phyloP scores from a whole-genome alignment of 352 stramenopile species.

The Globisporangium perplexum region DNA sequence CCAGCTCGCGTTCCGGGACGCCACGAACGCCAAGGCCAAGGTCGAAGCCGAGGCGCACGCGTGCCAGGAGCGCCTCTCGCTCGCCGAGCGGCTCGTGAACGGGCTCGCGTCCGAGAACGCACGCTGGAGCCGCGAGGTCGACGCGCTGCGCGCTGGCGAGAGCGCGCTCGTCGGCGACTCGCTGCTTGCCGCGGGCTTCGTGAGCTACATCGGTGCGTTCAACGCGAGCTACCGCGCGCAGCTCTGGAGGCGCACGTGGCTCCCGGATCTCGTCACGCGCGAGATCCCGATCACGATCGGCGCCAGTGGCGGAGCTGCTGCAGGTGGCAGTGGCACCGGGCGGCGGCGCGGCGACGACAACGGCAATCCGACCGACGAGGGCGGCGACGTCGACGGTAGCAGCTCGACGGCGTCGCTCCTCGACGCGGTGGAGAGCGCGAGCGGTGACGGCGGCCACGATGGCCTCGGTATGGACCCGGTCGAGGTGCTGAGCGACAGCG shows the following conservation, averaged over 20 bases:
- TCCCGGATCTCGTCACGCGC: conserved; percentile 78
- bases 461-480: conserved; percentile 67
- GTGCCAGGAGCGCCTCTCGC: conserved; percentile 81
- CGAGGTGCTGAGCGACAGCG: conserved; percentile 80
- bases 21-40: conserved; percentile 90
- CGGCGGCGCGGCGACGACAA: background rate
- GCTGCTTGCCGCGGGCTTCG: conserved; percentile 84
- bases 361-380: background rate
- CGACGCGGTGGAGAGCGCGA: conserved; percentile 2
- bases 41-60: conserved; percentile 83
- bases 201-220: conserved; percentile 92
- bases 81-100: conserved; percentile 87
- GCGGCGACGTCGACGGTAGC: background rate
- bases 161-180: conserved; percentile 84
- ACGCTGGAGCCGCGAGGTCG: conserved; percentile 86
- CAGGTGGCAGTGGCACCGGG: background rate
- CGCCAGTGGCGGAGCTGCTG: background rate
- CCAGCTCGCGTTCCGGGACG: conserved; percentile 75
- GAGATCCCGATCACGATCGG: conserved; percentile 80
- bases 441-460: background rate
- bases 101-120: conserved; percentile 86
- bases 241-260: conserved; percentile 84
- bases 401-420: conserved; percentile 4
- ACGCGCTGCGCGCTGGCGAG: conserved; percentile 67
- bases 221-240: conserved; percentile 75